Evolutionary conservation across 345 rosid genomes (phyloP), one percentile per base, ranked within the genome.

Genomic region (Hibiscus mutabilis): DNA sequence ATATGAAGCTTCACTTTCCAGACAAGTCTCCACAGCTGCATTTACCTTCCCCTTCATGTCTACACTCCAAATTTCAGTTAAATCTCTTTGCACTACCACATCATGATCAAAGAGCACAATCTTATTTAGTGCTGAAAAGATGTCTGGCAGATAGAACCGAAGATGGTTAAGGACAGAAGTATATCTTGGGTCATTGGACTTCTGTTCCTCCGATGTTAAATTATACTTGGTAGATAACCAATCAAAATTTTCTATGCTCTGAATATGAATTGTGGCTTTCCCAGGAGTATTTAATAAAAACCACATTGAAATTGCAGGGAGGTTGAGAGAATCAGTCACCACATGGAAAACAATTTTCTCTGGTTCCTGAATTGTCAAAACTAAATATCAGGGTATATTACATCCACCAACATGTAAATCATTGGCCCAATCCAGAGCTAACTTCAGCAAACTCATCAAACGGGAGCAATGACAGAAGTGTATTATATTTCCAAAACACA

Each of bases 221-320:
- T 79, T 78, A 76, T 86, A 86, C 76, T 84, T 87, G 73, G 79
- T 61, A 66, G 88, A 84, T 74, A 95, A 74, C 80, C 89, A 82
- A 46, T 83, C 78, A 77, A 88, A 88, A 63, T 85, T 82, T 44
- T 89, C 88, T 65, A 88, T 64, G 77, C 91, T 85, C 77, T 74
- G 85, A 73, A 95, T 84, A 78, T 87, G 86, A 68, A 95, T 75
- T 16, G 83, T 77, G 25, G 89, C 94, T 73, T 83, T 86, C 53
- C 84, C 87, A 16, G 85, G 88, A 70, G 85, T 87, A 77, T 90
- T 89, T 77, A 83, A 83, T 81, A 87, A 71, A 76, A 90, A 92
- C 99, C 99, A 95, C 85, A 89, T 87, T 46, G 96, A 88, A 79
- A 92, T 88, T 59, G 99, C 87, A 40, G 97, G 96, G 74, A 87